Percentiles rank a stretch among this genome's conserved stretches.
phyloP scores from a whole-genome alignment of 31 red algal genomes.

The Odonthalia washingtoniensis region DNA sequence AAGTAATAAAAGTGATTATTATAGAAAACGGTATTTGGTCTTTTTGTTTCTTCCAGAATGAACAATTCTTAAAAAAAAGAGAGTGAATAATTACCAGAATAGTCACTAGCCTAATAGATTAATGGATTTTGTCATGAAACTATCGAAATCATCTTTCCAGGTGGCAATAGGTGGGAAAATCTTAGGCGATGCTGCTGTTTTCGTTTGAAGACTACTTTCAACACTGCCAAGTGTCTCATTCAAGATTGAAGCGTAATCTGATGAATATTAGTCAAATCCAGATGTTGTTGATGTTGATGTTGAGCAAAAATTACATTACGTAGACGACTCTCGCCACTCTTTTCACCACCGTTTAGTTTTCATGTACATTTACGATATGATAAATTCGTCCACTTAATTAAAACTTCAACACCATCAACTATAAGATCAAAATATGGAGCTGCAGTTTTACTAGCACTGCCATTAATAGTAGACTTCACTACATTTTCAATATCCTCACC shows the following conservation, averaged over 20 bases:
- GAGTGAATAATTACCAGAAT: slow-evolving; percentile 63
- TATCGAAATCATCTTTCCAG: too few relatives aligned
- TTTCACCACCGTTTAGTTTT: slow-evolving; percentile 66
- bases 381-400: slow-evolving; percentile 82
- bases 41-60: slow-evolving; percentile 76
- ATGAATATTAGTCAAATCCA: slow-evolving; percentile 23
- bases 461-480: too few relatives aligned
- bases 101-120: too few relatives aligned
- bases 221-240: slow-evolving; percentile 25
- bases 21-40: slow-evolving; percentile 64
- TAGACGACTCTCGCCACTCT: slow-evolving; percentile 65
- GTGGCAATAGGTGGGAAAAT: too few relatives aligned
- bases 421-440: slow-evolving; percentile 73
- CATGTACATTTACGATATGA: slow-evolving; percentile 79
- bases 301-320: slow-evolving; percentile 80
- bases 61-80: slow-evolving; percentile 54
- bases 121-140: too few relatives aligned
- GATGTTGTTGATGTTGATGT: slow-evolving; percentile 45
- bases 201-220: too few relatives aligned
- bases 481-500: slow-evolving; percentile 27
- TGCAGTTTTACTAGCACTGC: not conserved
- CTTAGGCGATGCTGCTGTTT: too few relatives aligned
- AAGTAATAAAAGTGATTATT: slow-evolving; percentile 69
- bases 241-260: slow-evolving; percentile 78
- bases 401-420: slow-evolving; percentile 62